phyloP scores from a whole-genome alignment of 345 rosid species.

The Trapa bicornis region DNA sequence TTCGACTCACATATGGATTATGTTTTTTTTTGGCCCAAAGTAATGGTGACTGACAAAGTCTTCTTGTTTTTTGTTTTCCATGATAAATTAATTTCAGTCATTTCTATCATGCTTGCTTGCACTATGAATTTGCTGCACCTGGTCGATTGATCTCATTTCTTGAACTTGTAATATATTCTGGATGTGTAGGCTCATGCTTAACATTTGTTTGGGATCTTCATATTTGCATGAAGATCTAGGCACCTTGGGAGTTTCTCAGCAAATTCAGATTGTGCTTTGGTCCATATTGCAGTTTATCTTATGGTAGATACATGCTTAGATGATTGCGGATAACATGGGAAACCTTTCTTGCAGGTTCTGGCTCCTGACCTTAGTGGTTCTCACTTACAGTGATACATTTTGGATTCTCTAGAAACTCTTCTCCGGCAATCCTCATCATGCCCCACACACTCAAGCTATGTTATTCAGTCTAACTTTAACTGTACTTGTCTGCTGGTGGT shows the following conservation, averaged over 20 bases:
- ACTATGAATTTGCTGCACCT: background rate
- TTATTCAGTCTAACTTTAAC: background rate
- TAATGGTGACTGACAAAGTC: background rate
- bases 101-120: background rate
- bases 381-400: background rate
- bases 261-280: constrained; percentile 12
- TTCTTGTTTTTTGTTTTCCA: background rate
- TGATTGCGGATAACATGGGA: constrained; percentile 40
- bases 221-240: background rate
- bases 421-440: background rate
- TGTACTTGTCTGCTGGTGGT: constrained; percentile 10
- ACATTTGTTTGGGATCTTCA: background rate
- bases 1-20: background rate
- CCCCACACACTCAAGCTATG: background rate
- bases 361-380: background rate
- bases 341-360: constrained; percentile 51
- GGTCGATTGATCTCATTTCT: background rate
- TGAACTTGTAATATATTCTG: background rate
- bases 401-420: background rate
- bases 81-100: background rate
- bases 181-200: constrained; percentile 1
- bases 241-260: constrained; percentile 3
- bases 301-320: constrained; percentile 14
- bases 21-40: background rate
- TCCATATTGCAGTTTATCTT: constrained; percentile 10